Percentiles rank a stretch among this genome's conserved stretches.
Conservation (phyloP, 2,329 filamentous ascomycete genomes). For the Phyllosticta paracitricarpa region DNA sequence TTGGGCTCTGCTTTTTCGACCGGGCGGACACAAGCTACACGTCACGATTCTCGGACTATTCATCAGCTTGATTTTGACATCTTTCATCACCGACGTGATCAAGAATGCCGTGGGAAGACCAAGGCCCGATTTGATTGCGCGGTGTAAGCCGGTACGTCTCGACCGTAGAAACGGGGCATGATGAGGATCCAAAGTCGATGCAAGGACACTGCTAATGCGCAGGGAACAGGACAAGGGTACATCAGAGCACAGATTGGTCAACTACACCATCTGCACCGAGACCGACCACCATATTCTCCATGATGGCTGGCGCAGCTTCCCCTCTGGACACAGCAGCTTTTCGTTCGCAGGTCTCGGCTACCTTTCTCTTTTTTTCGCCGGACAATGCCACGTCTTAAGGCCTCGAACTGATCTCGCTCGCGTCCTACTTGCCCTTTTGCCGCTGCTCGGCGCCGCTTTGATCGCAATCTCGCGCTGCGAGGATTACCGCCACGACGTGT, state of each 20-base stretch:
- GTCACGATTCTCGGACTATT: constrained; percentile 73
- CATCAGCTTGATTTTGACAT: constrained; percentile 63
- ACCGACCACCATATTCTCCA: constrained; percentile 59
- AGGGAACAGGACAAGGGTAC: constrained; percentile 35
- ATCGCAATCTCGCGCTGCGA: constrained; percentile 53
- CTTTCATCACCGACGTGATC: constrained; percentile 73
- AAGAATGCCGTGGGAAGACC: constrained; percentile 82
- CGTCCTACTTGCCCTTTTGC: constrained; percentile 45
- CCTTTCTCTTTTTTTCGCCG: constrained; percentile 58
- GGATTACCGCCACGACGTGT: constrained; percentile 56
- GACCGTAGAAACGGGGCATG: neutral
- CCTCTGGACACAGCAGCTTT: constrained; percentile 70
- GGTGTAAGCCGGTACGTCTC: constrained; percentile 61
- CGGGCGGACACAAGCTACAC: constrained; percentile 69
- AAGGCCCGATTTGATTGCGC: constrained; percentile 76
- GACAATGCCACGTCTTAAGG: constrained; percentile 51
- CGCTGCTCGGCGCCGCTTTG: constrained; percentile 47
- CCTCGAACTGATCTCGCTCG: constrained; percentile 48
- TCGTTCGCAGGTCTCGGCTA: constrained; percentile 72
- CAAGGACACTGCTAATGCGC: neutral
- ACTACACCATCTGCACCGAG: constrained; percentile 63
- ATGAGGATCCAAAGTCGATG: neutral
- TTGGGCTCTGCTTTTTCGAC: constrained; percentile 53
- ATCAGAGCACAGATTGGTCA: constrained; percentile 45
- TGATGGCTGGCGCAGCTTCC: constrained; percentile 78